These are phyloP conservation scores for Nakazawaea peltata DNA, from an alignment of 805 yeast genomes.

Conservation along the genomic window DNA sequence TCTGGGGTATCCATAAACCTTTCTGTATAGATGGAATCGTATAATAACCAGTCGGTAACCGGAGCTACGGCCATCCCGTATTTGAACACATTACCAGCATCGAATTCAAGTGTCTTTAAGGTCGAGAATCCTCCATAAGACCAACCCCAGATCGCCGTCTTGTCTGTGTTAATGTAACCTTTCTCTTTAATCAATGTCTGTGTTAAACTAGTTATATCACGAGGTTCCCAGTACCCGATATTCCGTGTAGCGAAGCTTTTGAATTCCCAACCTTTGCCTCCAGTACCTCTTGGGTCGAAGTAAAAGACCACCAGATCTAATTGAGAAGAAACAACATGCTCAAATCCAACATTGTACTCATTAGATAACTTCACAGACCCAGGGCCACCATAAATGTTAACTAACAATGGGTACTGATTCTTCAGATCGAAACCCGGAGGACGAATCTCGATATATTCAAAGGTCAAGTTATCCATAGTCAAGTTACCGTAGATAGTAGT, in stretches of 20 bases:
- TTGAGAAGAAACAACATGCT: constrained; percentile 48
- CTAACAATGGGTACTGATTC: constrained; percentile 53
- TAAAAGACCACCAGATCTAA: constrained; percentile 54
- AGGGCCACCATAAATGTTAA: constrained; percentile 74
- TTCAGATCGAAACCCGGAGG: constrained; percentile 44
- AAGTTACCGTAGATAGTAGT: constrained; percentile 30
- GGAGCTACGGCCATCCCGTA: constrained; percentile 84
- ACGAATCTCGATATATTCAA: constrained; percentile 52
- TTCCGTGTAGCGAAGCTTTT: constrained; percentile 46
- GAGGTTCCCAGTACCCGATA: constrained; percentile 72
- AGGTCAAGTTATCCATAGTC: constrained; percentile 25
- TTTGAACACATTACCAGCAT: constrained; percentile 52
- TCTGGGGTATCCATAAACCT: constrained; percentile 58
- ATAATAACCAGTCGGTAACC: constrained; percentile 69
- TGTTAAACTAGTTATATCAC: constrained; percentile 51
- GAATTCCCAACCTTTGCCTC: constrained; percentile 67
- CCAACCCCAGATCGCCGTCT: constrained; percentile 82
- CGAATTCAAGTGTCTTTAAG: constrained; percentile 64
- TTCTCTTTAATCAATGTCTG: constrained; percentile 38
- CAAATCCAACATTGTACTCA: constrained; percentile 42
- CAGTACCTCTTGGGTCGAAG: constrained; percentile 79
- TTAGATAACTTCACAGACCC: constrained; percentile 56
- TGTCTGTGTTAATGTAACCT: constrained; percentile 40
- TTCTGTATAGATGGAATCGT: constrained; percentile 76
- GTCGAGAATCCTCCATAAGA: constrained; percentile 80